These are phyloP conservation scores for Taiwanofungus camphoratus DNA, from an alignment of 1,284 basidiomycete species.

Conservation along the genomic window DNA sequence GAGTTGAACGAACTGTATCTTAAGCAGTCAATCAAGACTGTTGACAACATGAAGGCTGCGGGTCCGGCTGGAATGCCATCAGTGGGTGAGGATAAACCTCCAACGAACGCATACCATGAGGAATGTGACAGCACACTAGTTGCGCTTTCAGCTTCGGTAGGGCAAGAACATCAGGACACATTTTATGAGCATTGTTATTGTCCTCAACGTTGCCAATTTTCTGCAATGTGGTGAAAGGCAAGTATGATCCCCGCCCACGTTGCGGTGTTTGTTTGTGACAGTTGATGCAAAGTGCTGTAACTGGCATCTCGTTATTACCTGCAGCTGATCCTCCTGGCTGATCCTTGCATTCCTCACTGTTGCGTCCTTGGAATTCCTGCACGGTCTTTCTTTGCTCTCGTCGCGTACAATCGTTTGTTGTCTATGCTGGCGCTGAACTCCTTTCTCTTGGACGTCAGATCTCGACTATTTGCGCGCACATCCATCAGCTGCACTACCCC, in stretches of 20 bases:
- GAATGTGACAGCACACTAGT: no score
- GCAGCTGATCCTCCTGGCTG: conserved; percentile 8
- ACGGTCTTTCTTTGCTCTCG: conserved; percentile 8
- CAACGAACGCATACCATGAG: no score
- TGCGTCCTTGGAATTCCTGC: neutral
- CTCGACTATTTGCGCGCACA: conserved; percentile 26
- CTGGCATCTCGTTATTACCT: neutral
- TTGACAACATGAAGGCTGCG: no score
- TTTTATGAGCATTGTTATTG: no score
- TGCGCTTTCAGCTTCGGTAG: no score
- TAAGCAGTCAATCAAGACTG: no score
- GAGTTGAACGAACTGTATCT: no score
- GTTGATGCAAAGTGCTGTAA: conserved; percentile 5
- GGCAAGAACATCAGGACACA: no score
- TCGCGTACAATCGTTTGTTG: conserved; percentile 10
- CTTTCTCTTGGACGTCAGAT: conserved; percentile 14
- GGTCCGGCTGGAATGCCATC: no score
- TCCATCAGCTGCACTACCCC: conserved; percentile 26
- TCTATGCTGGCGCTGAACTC: conserved; percentile 20
- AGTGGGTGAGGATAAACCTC: no score
- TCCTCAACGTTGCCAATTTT: no score
- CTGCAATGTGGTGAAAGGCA: neutral
- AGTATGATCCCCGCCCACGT: neutral
- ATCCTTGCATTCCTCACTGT: conserved; percentile 6
- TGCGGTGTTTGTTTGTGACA: conserved; percentile 8